Base-by-base conservation (phyloP, 2,329 filamentous ascomycete genomes). In the Exophiala spinifera region DNA sequence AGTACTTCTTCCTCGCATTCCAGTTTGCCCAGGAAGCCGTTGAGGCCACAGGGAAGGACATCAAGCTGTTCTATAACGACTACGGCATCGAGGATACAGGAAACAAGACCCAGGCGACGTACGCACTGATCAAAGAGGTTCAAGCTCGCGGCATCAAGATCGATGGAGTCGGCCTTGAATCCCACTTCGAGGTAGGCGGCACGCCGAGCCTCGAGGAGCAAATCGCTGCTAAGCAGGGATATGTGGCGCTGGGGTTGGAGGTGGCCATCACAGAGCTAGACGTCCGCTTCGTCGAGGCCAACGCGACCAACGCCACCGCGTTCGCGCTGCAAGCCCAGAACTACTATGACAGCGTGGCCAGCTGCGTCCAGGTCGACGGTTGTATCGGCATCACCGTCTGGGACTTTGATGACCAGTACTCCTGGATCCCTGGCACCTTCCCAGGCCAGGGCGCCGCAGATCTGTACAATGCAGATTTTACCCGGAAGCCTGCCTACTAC, bases 81-180 rank as follows among this genome's bases (percentile, higher is more conserved):
- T 74, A 73, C 51, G 74, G 71, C 63, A 72, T 75, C 51, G 73
- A 75, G 51, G 68, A 63, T 31, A 60, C 66, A 2, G 67, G 71
- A 3, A 47, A 62, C 48, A 75, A 75, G 56, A 61, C 68, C 6
- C 67, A 63, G 2, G 69, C 59, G n/a, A 68, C 68, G 1, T 63
- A 66, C 43, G 63, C 62, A 4, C 71, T 75, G 23, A 67, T 75
- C 59, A 68, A 71, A 54, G 61, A 72, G 17, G 53, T 76, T 46
- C 53, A 74, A 45, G 65, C 66, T 1, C 68, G 70, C n/a, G 66
- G 66, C 4, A 67, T 72, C 46, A 64, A 72, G 37, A 78, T 79
- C 60, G 74, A 79, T 53, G 77, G 76, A 21, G 70, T 79, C 1
- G 76, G 77, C 8, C 65, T 79, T 5, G 75, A 79, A 49, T 68